Base-by-base conservation (phyloP, 768 basidiomycete species). In the Crucibulum laeve region DNA sequence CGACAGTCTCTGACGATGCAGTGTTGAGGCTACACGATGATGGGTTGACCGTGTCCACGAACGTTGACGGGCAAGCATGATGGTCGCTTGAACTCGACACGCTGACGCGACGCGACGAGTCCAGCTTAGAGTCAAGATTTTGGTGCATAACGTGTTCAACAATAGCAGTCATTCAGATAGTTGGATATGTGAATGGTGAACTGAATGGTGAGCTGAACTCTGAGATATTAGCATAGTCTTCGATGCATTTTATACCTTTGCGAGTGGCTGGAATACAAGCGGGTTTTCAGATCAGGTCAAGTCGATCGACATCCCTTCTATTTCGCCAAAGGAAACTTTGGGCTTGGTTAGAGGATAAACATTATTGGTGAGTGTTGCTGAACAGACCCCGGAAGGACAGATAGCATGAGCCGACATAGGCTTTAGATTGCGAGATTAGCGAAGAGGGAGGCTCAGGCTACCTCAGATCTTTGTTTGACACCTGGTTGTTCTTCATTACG, bases 401-500 rank as follows among this genome's bases (percentile, higher is more conserved):
- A 64, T 64, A 60, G 59, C 50, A 51, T 43, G 37, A 46, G 44
- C 53, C 53, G 52, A 57, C 55, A 53, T 56, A 50, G 55, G 52
- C 51, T 49, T 48, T 49, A 60, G 61, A 62, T 57, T 56, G 39
- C 49, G 54, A 62, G 67, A 66, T 69, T 64, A 49, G 61, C 61
- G 63, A 66, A 51, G n/a, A n/a, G n/a, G n/a, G n/a, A n/a, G n/a
- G n/a, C n/a, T n/a, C n/a, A n/a, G n/a, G n/a, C n/a, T n/a, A 57
- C 57, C 47, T 30, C 15, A 19, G 25, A 15, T 23, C 15, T 18
- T 43, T 30, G 28, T 39, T 45, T 40, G 38, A 44, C 46, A 48
- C 50, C 46, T 53, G 49, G 48, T 53, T 49, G 42, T 43, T 33
- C 39, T 25, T 21, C 23, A 19, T 50, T 36, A 41, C 46, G 18